Conservation (phyloP, 371 early-diverging fungal genomes). For the Gilbertella persicaria region DNA sequence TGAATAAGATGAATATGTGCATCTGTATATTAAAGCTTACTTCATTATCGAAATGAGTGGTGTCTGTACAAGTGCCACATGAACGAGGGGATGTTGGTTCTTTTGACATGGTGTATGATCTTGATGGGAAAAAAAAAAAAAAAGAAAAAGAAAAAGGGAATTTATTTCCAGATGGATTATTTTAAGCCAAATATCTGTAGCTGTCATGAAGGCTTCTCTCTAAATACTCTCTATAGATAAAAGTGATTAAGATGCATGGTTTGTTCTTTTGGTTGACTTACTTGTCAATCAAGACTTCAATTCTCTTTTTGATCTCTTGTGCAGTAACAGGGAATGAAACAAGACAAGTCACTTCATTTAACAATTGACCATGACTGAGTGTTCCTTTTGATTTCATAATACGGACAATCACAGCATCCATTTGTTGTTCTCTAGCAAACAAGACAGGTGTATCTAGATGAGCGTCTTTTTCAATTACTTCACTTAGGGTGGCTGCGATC, state of each 20-base stretch:
- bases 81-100: too few relatives aligned
- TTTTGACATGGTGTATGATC: too few relatives aligned
- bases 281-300: conserved; percentile 87
- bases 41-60: too few relatives aligned
- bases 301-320: conserved; percentile 81
- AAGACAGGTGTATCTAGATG: conserved; percentile 72
- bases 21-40: too few relatives aligned
- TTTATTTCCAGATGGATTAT: too few relatives aligned
- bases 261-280: conserved; percentile 12
- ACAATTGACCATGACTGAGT: conserved; percentile 66
- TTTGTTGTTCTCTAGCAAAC: conserved; percentile 66
- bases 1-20: too few relatives aligned
- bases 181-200: conserved; percentile 30
- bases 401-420: conserved; percentile 95
- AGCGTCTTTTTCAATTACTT: conserved; percentile 78
- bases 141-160: too few relatives aligned
- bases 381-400: conserved; percentile 87
- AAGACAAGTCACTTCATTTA: conserved; percentile 74
- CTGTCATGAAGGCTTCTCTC: conserved; percentile 30
- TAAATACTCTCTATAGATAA: conserved; percentile 33
- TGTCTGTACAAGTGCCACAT: too few relatives aligned
- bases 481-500: conserved; percentile 82
- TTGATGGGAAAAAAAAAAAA: too few relatives aligned
- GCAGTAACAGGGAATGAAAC: conserved; percentile 82
- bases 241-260: neutral